Evolutionary conservation across 495 filamentous ascomycete species (phyloP).

Genomic region (Neurospora hispaniola): DNA sequence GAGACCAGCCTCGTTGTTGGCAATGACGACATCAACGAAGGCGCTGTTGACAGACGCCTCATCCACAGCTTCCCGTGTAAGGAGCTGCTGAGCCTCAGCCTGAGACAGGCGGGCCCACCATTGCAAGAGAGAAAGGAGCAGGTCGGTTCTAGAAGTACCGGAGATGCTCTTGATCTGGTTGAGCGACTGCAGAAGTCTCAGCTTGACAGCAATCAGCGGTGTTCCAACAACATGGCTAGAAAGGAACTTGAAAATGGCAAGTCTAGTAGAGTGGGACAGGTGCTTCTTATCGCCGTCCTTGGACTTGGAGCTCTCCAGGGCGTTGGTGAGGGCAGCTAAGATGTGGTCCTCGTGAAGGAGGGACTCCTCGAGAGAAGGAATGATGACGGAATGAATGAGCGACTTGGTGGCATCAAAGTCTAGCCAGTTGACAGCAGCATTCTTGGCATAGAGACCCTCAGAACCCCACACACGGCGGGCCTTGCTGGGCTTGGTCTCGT

Average conservation of each 20-base stretch:
- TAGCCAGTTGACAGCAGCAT: slow-evolving; percentile 48
- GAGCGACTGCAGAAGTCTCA: slow-evolving; percentile 57
- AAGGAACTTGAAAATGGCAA: slow-evolving; percentile 61
- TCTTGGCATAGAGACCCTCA: slow-evolving; percentile 39
- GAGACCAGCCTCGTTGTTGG: slow-evolving; percentile 58
- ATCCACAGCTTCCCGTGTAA: slow-evolving; percentile 49
- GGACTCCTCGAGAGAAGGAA: slow-evolving; percentile 71
- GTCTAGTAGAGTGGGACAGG: slow-evolving; percentile 54
- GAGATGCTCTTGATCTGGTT: slow-evolving; percentile 60
- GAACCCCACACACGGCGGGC: slow-evolving; percentile 21
- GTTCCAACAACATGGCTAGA: slow-evolving; percentile 58
- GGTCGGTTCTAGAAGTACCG: slow-evolving; percentile 51
- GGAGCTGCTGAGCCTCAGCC: slow-evolving; percentile 24
- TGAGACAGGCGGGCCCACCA: slow-evolving; percentile 47
- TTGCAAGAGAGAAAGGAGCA: slow-evolving; percentile 58
- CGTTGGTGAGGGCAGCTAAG: slow-evolving; percentile 44
- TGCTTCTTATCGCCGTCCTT: slow-evolving; percentile 36
- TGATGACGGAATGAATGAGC: slow-evolving; percentile 51
- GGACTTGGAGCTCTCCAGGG: slow-evolving; percentile 38
- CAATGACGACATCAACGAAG: slow-evolving; percentile 48
- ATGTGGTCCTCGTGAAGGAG: slow-evolving; percentile 62
- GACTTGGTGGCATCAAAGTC: slow-evolving; percentile 42
- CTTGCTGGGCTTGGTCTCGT: slow-evolving; percentile 12
- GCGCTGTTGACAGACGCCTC: slow-evolving; percentile 45
- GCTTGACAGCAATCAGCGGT: slow-evolving; percentile 56